phyloP scores from a whole-genome alignment of 805 yeast genomes.

The Candida railenensis region DNA sequence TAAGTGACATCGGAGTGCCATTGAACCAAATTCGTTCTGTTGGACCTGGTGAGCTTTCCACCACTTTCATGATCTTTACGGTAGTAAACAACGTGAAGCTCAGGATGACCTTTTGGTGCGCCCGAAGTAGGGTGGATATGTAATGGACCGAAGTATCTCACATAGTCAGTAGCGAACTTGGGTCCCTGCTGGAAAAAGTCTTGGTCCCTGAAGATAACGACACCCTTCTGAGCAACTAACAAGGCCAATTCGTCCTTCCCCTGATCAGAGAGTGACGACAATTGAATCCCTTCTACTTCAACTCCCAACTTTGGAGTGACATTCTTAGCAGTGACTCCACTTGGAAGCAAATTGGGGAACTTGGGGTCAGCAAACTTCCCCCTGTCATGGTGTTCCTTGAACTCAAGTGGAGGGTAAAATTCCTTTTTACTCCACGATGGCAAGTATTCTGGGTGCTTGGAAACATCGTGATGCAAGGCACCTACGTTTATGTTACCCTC shows the following conservation, averaged over 20 bases:
- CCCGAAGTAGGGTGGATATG: constrained; percentile 49
- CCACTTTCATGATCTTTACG: constrained; percentile 13
- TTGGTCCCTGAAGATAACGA: constrained; percentile 63
- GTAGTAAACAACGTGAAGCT: constrained; percentile 27
- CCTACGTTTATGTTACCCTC: constrained; percentile 14
- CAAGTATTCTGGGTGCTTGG: constrained; percentile 23
- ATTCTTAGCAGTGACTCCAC: constrained; percentile 26
- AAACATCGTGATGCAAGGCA: constrained; percentile 13
- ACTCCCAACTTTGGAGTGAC: constrained; percentile 74
- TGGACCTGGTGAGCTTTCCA: constrained; percentile 8
- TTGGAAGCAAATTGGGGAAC: constrained; percentile 46
- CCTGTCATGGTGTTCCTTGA: constrained; percentile 56
- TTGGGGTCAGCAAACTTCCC: constrained; percentile 58
- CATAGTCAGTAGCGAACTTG: constrained; percentile 27
- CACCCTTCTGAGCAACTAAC: constrained; percentile 65
- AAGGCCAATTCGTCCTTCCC: constrained; percentile 71
- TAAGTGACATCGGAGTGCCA: constrained; percentile 41
- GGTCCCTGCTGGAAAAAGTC: constrained; percentile 49
- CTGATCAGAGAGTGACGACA: constrained; percentile 48
- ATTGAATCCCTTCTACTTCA: constrained; percentile 58
- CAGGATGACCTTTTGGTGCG: constrained; percentile 30
- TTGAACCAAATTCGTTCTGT: constrained; percentile 25
- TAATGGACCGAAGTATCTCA: constrained; percentile 34
- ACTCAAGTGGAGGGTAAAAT: constrained; percentile 49
- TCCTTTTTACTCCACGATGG: constrained; percentile 38